phyloP scores from a whole-genome alignment of 352 stramenopile species.

The Globisporangium echinulatum region DNA sequence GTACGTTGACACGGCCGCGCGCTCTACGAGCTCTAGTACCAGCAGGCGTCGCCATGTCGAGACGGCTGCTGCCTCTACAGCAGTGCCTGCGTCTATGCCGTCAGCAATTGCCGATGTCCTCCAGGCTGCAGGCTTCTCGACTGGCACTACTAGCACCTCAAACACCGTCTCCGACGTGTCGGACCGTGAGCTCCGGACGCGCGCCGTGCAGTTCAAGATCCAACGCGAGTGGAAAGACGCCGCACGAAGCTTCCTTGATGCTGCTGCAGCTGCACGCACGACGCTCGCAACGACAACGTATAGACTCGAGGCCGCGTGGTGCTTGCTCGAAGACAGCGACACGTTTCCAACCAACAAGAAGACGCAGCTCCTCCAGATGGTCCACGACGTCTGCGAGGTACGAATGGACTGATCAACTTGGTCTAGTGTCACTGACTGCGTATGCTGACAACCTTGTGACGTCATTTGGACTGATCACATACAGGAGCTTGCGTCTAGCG shows the following conservation, averaged over 20 bases:
- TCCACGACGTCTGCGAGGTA: slow-evolving; percentile 50
- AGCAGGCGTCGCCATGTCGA: slow-evolving; percentile 3
- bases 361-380: slow-evolving; percentile 30
- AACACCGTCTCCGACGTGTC: slow-evolving; percentile 17
- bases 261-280: slow-evolving; percentile 27
- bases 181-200: slow-evolving; percentile 46
- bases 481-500: slow-evolving; percentile 38
- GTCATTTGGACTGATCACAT: background rate
- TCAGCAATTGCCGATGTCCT: slow-evolving; percentile 9
- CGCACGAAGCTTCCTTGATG: slow-evolving; percentile 40
- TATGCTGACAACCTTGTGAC: background rate
- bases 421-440: too few relatives aligned
- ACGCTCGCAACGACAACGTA: slow-evolving; percentile 44
- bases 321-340: slow-evolving; percentile 44
- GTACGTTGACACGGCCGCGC: slow-evolving; percentile 15
- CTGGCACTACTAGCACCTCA: background rate
- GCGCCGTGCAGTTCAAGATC: slow-evolving; percentile 64
- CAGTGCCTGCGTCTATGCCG: background rate
- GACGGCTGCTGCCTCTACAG: background rate
- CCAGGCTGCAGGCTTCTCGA: slow-evolving; percentile 4
- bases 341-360: slow-evolving; percentile 26
- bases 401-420: background rate
- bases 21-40: background rate
- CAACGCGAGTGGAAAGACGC: slow-evolving; percentile 65
- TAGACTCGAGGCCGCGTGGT: slow-evolving; percentile 59